Base-by-base conservation (phyloP, 2,329 filamentous ascomycete genomes). In the Ophiosphaerella narmari region DNA sequence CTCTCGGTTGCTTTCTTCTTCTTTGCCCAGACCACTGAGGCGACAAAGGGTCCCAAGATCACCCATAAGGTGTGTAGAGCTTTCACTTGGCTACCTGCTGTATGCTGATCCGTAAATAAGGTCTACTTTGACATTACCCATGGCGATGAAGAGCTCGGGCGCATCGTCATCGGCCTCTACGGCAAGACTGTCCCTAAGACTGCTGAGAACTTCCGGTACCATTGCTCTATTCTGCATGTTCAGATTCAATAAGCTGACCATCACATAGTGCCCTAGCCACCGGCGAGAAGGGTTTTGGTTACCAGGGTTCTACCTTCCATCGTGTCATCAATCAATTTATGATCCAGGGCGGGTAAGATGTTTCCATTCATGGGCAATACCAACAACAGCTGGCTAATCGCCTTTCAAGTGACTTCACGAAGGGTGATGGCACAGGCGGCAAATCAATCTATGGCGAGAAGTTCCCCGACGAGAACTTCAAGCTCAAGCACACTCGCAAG, bases 401-500 rank as follows among this genome's bases (percentile, higher is more conserved):
- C 33, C 16, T 16, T 13, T n/a, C 16, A 12, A 39, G 36, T 39
- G 36, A 39, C 18, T 39, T 39, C 36, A 39, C 36, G 9, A 39
- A 23, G 36, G 36, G 36, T 39, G 89, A 94, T 67, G 84, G 89
- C 68, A 92, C 89, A 57, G 89, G 89, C 73, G 90, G 90, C 76
- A 92, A 91, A 83, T 91, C 88, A 60, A 93, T 94, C 80, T 94
- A 93, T 74, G 90, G 90, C 67, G 81, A 84, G 65, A 90, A 89
- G 78, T 94, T 94, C 79, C 77, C 84, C 60, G 90, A 95, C 68
- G 90, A 95, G 86, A 94, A 93, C 87, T 94, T 95, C 84, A 93
- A 94, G 86, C 83, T 93, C 72, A 92, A 91, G 75, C 90, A 95
- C 86, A 84, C 82, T 80, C 91, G 91, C 84, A 87, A 86, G 76